These are phyloP conservation scores for Paecilomyces sp. DNA, from an alignment of 2,329 filamentous ascomycete species.

Conservation along the genomic window DNA sequence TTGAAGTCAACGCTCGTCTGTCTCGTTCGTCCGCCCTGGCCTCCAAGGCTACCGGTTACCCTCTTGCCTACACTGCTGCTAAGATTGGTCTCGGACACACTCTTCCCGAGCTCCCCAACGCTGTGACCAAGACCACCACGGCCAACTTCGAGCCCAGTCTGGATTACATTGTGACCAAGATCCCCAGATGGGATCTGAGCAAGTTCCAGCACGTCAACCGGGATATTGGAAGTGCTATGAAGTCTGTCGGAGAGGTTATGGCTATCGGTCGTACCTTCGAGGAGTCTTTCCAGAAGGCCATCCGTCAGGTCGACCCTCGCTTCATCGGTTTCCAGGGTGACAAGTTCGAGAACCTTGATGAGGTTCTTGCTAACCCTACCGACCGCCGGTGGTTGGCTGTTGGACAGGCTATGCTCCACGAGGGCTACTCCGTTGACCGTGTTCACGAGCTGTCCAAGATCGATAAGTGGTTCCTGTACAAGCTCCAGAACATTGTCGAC, in stretches of 20 bases:
- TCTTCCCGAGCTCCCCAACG: slow-evolving; percentile 91
- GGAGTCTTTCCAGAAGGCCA: slow-evolving; percentile 98
- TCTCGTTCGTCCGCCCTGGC: slow-evolving; percentile 94
- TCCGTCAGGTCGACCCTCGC: slow-evolving; percentile 88
- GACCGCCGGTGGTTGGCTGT: slow-evolving; percentile 97
- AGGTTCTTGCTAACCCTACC: slow-evolving; percentile 82
- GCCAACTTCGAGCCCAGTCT: slow-evolving; percentile 97
- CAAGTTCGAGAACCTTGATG: slow-evolving; percentile 88
- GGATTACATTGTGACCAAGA: slow-evolving; percentile 98
- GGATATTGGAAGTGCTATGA: slow-evolving; percentile 96
- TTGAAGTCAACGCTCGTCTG: slow-evolving; percentile 97
- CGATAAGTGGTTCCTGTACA: slow-evolving; percentile 98
- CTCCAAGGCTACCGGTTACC: slow-evolving; percentile 97
- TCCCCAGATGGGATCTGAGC: slow-evolving; percentile 94
- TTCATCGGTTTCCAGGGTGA: slow-evolving; percentile 93
- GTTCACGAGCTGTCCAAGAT: slow-evolving; percentile 96
- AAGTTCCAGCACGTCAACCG: slow-evolving; percentile 99
- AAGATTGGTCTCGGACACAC: slow-evolving; percentile 97
- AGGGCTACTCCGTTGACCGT: slow-evolving; percentile 86
- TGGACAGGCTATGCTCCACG: slow-evolving; percentile 95
- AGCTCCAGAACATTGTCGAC: slow-evolving; percentile 94
- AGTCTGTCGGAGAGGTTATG: slow-evolving; percentile 99
- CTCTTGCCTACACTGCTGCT: slow-evolving; percentile 91
- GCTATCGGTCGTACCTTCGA: slow-evolving; percentile 97
- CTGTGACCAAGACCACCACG: slow-evolving; percentile 96